These are phyloP conservation scores for Polyplosphaeria fusca DNA, from an alignment of 495 filamentous ascomycete genomes.

Conservation along the genomic window DNA sequence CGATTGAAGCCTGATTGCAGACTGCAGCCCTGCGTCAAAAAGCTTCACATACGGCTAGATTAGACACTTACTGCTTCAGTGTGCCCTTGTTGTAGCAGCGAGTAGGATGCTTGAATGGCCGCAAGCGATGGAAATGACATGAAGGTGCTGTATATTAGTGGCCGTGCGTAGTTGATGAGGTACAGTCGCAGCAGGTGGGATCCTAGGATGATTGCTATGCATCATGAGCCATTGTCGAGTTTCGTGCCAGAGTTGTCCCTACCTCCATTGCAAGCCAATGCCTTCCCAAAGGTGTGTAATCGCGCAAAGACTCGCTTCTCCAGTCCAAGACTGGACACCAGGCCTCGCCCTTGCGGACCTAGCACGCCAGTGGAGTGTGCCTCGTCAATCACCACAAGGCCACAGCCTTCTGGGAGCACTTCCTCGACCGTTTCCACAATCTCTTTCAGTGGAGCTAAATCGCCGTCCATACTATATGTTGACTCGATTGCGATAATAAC, in stretches of 20 bases:
- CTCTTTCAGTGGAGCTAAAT: slow-evolving; percentile 60
- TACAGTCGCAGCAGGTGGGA: slow-evolving; percentile 50
- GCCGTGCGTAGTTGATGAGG: slow-evolving; percentile 61
- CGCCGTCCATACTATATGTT: slow-evolving; percentile 86
- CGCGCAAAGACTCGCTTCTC: slow-evolving; percentile 65
- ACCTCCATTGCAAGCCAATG: slow-evolving; percentile 71
- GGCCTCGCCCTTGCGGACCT: slow-evolving; percentile 60
- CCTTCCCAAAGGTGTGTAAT: slow-evolving; percentile 76
- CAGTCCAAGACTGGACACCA: slow-evolving; percentile 65
- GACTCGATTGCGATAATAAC: slow-evolving; percentile 69
- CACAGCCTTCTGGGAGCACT: slow-evolving; percentile 56
- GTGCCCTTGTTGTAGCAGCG: slow-evolving; percentile 46
- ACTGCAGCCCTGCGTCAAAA: slow-evolving; percentile 6
- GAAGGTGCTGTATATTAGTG: slow-evolving; percentile 60
- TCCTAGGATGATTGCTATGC: slow-evolving; percentile 43
- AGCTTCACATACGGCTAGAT: background rate
- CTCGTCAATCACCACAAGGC: slow-evolving; percentile 73
- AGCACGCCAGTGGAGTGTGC: slow-evolving; percentile 71
- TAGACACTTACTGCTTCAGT: slow-evolving; percentile 41
- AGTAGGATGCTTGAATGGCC: slow-evolving; percentile 50
- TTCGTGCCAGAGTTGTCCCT: too few species aligned
- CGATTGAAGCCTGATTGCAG: slow-evolving; percentile 12
- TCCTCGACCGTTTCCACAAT: slow-evolving; percentile 57
- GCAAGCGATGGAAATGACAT: slow-evolving; percentile 54
- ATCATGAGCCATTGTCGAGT: background rate